phyloP scores from a whole-genome alignment of 2,329 filamentous ascomycete species.

The Sclerotinia minor region DNA sequence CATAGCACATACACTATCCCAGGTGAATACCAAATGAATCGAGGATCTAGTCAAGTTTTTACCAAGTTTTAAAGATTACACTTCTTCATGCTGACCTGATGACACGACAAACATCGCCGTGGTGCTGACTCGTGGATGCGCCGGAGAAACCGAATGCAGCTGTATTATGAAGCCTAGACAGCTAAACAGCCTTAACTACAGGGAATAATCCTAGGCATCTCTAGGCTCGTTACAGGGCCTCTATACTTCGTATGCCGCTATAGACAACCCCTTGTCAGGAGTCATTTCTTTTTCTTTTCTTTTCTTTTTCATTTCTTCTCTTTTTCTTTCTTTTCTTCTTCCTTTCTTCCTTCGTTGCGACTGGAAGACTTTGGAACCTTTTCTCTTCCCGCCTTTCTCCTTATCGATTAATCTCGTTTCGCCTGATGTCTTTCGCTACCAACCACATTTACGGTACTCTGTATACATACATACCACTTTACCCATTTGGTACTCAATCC shows the following conservation, averaged over 20 bases:
- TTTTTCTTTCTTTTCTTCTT: no score
- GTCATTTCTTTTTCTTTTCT: conserved; percentile 6
- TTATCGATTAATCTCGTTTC: conserved; percentile 6
- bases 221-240: conserved; percentile 1
- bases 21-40: neutral
- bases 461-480: neutral
- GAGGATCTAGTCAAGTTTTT: neutral
- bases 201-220: neutral
- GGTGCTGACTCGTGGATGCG: no score
- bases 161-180: neutral
- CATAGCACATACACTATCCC: neutral
- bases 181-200: neutral
- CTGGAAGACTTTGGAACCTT: neutral
- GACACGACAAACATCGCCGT: neutral
- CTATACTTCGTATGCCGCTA: neutral
- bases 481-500: neutral
- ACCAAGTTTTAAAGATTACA: neutral
- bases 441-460: neutral
- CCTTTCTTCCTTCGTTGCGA: neutral
- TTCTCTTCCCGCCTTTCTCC: conserved; percentile 10
- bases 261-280: neutral
- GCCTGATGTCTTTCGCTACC: conserved; percentile 9
- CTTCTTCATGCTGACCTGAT: conserved; percentile 1
- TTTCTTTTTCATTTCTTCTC: neutral
- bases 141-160: conserved; percentile 4